These are phyloP conservation scores for Volvox reticuliferus DNA, from an alignment of 139 green algal species.

Conservation along the genomic window DNA sequence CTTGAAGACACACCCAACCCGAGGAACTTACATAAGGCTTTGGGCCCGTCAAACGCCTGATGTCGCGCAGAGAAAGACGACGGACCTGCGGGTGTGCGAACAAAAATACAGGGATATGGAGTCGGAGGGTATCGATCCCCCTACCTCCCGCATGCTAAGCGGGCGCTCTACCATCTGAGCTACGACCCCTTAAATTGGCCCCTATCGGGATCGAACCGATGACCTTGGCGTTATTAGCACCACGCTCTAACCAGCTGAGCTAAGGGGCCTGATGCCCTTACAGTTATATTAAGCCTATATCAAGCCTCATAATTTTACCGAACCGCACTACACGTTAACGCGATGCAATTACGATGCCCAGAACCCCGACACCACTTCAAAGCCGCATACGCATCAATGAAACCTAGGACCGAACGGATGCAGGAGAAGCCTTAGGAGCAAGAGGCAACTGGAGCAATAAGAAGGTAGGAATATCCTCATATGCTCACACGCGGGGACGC, in stretches of 20 bases:
- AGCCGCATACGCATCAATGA: too few species aligned
- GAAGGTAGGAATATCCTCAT: too few species aligned
- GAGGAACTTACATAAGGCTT: constrained; percentile 7
- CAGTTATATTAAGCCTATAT: too few species aligned
- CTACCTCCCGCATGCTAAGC: constrained; percentile 63
- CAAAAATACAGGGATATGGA: constrained; percentile 34
- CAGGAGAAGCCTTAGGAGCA: too few species aligned
- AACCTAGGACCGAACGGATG: too few species aligned
- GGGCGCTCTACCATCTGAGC: constrained; percentile 65
- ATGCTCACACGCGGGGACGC: too few species aligned
- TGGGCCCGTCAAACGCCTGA: constrained; percentile 25
- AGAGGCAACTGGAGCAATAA: too few species aligned
- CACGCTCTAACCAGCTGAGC: constrained; percentile 30
- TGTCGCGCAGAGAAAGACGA: constrained; percentile 28
- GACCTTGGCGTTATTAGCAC: constrained; percentile 38
- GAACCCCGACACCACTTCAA: too few species aligned
- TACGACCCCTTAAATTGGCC: constrained; percentile 47
- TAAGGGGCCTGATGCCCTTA: not conserved
- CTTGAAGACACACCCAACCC: too few species aligned
- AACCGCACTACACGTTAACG: too few species aligned
- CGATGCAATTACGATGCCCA: too few species aligned
- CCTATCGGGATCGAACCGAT: constrained; percentile 18
- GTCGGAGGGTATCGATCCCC: constrained; percentile 61
- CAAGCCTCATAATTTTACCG: too few species aligned
- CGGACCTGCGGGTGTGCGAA: constrained; percentile 15